phyloP scores from a whole-genome alignment of 225 moss, liverwort and hornwort species.

The Pseudisothecium myosuroides region DNA sequence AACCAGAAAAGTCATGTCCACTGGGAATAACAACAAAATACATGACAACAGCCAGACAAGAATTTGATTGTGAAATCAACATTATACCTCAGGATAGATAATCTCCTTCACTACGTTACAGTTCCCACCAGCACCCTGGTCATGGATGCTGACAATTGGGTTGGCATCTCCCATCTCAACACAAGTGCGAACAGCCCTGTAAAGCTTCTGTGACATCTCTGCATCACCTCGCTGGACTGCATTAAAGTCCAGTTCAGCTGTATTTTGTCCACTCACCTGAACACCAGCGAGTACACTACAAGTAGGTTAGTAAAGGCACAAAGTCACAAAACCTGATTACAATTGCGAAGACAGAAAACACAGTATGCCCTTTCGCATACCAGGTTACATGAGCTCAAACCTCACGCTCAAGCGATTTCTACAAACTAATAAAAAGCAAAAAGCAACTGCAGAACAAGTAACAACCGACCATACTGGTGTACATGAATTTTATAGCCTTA shows the following conservation, averaged over 20 bases:
- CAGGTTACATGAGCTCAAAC: neutral
- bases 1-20: neutral
- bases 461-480: neutral
- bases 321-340: neutral
- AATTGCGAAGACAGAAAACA: neutral
- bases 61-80: neutral
- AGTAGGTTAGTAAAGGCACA: neutral
- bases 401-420: neutral
- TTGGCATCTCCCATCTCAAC: conserved; percentile 90
- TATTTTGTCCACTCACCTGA: conserved; percentile 93
- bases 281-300: neutral
- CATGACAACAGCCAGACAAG: neutral
- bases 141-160: conserved; percentile 95
- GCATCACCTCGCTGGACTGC: conserved; percentile 99
- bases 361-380: neutral
- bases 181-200: conserved; percentile 95
- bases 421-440: neutral
- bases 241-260: conserved; percentile 95
- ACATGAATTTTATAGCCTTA: neutral
- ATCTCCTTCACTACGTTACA: conserved; percentile 99
- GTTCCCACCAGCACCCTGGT: conserved; percentile 98
- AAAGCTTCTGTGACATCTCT: conserved; percentile 98
- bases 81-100: conserved; percentile 72
- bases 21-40: neutral
- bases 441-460: neutral